These are phyloP conservation scores for Nitzschia sp. DNA, from an alignment of 108 stramenopile genomes.

Conservation along the genomic window DNA sequence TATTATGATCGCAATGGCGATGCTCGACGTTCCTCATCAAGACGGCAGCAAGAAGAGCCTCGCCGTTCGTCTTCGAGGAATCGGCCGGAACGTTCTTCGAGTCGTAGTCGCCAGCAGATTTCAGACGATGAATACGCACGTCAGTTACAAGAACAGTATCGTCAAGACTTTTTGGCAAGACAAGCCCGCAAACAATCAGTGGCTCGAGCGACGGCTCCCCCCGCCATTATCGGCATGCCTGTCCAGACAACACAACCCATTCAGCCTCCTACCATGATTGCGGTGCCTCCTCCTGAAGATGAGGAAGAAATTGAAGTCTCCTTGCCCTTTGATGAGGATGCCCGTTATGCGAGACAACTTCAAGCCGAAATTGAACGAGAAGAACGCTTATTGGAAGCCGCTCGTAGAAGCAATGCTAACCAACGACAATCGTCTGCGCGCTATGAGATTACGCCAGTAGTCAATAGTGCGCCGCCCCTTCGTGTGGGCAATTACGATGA, in stretches of 20 bases:
- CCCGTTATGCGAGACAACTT: slow-evolving; percentile 10
- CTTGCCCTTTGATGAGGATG: background rate
- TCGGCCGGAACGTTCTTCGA: too few relatives aligned
- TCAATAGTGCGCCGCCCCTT: background rate
- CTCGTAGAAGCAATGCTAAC: background rate
- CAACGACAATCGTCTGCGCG: background rate
- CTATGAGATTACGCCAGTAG: slow-evolving; percentile 1
- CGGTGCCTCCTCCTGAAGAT: background rate
- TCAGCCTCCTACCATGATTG: background rate
- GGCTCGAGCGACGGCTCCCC: background rate
- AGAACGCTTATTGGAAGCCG: background rate
- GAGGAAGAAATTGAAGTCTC: background rate
- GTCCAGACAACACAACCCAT: background rate
- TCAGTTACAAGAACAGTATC: slow-evolving; percentile 21
- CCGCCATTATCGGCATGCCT: background rate
- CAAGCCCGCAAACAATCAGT: background rate
- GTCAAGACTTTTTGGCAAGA: slow-evolving; percentile 14
- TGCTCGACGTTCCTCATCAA: too few relatives aligned
- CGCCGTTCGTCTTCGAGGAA: too few relatives aligned
- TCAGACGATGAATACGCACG: slow-evolving; percentile 6
- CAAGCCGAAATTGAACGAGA: slow-evolving; percentile 13
- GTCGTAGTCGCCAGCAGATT: too few relatives aligned
- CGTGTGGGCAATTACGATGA: background rate
- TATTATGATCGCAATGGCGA: too few relatives aligned
- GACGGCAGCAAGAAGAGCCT: too few relatives aligned